A percentile compares a stretch with the other conserved stretches of the same genome.
These are phyloP conservation scores for Gelatoporia subvermispora DNA, from an alignment of 768 basidiomycete species.

Conservation along the genomic window DNA sequence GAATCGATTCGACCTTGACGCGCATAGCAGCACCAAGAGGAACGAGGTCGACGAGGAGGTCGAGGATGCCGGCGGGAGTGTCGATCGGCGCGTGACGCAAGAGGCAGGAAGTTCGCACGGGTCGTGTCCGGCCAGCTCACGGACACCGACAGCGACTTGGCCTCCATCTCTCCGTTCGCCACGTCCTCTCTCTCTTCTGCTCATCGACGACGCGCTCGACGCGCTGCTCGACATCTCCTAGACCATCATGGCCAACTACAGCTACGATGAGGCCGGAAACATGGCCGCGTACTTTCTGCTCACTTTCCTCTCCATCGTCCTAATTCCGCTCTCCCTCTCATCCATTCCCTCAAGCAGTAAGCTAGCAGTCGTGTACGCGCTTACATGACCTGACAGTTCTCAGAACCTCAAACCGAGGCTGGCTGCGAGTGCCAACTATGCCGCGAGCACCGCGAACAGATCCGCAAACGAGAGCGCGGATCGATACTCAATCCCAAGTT, in stretches of 20 bases:
- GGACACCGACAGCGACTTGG: background rate
- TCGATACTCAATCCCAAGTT: slow-evolving; percentile 45
- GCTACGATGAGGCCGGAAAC: slow-evolving; percentile 81
- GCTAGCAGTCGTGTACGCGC: slow-evolving; percentile 16
- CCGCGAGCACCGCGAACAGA: slow-evolving; percentile 43
- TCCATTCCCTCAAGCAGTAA: slow-evolving; percentile 43
- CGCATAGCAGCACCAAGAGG: slow-evolving; percentile 14
- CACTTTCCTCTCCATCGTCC: slow-evolving; percentile 79
- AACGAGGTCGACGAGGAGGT: background rate
- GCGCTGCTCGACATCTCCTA: background rate
- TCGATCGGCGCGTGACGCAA: background rate
- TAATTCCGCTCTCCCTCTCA: slow-evolving; percentile 72
- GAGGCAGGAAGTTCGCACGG: background rate
- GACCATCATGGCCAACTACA: slow-evolving; percentile 67
- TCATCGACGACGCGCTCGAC: background rate
- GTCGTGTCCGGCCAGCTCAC: background rate
- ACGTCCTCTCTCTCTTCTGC: background rate
- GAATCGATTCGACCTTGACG: slow-evolving; percentile 19
- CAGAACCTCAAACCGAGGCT: slow-evolving; percentile 7
- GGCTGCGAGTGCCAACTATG: slow-evolving; percentile 66
- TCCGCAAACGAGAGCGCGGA: slow-evolving; percentile 38
- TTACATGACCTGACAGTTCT: slow-evolving; percentile 2
- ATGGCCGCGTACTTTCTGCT: slow-evolving; percentile 91
- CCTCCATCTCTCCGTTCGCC: background rate
- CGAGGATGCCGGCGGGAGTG: background rate